phyloP scores from a whole-genome alignment of 2,329 filamentous ascomycete genomes.

The Pestalotiopsis sp. region DNA sequence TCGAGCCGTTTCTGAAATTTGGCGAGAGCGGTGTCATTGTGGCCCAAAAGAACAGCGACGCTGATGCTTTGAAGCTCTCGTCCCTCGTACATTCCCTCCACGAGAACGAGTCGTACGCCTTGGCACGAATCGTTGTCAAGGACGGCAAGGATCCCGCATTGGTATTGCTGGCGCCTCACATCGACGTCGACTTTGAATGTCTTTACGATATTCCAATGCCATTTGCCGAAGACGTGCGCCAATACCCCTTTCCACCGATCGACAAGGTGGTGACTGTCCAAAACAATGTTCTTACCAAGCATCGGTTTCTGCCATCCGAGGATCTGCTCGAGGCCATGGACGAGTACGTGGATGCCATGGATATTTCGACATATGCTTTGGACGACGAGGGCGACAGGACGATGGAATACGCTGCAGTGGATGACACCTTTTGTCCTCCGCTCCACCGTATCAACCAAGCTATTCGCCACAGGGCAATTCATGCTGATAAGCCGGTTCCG shows the following conservation, averaged over 20 bases:
- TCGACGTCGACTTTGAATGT: constrained; percentile 81
- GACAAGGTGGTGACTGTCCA: constrained; percentile 88
- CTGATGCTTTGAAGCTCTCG: constrained; percentile 81
- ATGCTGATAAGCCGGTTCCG: constrained; percentile 67
- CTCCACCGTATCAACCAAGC: constrained; percentile 90
- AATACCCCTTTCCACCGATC: constrained; percentile 89
- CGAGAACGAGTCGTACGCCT: constrained; percentile 82
- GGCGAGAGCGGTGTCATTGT: constrained; percentile 80
- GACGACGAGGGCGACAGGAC: constrained; percentile 66
- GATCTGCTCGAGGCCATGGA: constrained; percentile 82
- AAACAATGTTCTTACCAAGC: constrained; percentile 76
- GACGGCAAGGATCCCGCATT: constrained; percentile 79
- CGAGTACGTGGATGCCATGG: constrained; percentile 92
- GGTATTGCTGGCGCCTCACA: constrained; percentile 77
- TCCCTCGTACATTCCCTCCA: constrained; percentile 87
- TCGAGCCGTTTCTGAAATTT: constrained; percentile 84
- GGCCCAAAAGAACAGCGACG: constrained; percentile 76
- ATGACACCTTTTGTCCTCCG: constrained; percentile 81
- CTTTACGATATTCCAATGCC: constrained; percentile 89
- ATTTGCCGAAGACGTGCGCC: constrained; percentile 88
- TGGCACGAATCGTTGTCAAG: constrained; percentile 84
- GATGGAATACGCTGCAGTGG: constrained; percentile 73
- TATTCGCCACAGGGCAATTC: constrained; percentile 78
- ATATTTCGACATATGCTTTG: constrained; percentile 70
- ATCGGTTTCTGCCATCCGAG: constrained; percentile 79